Percentiles rank a stretch among this genome's conserved stretches.
Conservation (phyloP, 495 filamentous ascomycete genomes). For the Barbatosphaeria neglecta region DNA sequence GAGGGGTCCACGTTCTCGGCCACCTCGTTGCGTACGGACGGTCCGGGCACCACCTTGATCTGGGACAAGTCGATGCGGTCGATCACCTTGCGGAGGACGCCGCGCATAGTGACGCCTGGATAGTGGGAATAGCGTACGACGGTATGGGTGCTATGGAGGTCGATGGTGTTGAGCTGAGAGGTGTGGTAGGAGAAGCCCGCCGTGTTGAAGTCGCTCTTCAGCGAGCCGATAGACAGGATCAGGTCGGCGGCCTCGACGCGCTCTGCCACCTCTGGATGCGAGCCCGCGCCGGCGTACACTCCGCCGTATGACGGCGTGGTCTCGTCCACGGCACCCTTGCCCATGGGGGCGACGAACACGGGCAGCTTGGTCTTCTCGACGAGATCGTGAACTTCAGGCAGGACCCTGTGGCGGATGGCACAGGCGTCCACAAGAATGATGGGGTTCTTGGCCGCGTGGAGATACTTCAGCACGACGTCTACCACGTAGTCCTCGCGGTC, state of each 20-base stretch:
- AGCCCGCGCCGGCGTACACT: conserved; percentile 79
- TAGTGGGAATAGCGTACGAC: conserved; percentile 73
- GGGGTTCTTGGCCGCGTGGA: conserved; percentile 65
- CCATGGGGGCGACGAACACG: conserved; percentile 84
- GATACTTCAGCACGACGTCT: conserved; percentile 62
- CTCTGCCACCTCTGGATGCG: conserved; percentile 55
- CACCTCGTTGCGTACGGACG: conserved; percentile 45
- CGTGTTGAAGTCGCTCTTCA: conserved; percentile 85
- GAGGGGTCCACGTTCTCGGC: conserved; percentile 39
- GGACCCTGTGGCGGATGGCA: conserved; percentile 65
- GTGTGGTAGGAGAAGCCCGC: conserved; percentile 78
- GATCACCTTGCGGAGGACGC: conserved; percentile 67
- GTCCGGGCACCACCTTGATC: conserved; percentile 32
- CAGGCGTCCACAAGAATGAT: conserved; percentile 87
- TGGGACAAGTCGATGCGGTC: conserved; percentile 46
- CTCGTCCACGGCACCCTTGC: conserved; percentile 81
- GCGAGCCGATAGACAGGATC: conserved; percentile 70
- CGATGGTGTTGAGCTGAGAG: conserved; percentile 71
- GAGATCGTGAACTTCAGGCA: conserved; percentile 68
- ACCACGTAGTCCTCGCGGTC: conserved; percentile 79
- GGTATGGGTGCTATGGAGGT: conserved; percentile 72
- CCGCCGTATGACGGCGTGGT: conserved; percentile 64
- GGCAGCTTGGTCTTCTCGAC: conserved; percentile 66
- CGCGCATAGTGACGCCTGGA: conserved; percentile 72
- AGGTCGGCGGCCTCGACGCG: conserved; percentile 72